Evolutionary conservation across 352 stramenopile species (phyloP).

Genomic region (Globisporangium sylvaticum): DNA sequence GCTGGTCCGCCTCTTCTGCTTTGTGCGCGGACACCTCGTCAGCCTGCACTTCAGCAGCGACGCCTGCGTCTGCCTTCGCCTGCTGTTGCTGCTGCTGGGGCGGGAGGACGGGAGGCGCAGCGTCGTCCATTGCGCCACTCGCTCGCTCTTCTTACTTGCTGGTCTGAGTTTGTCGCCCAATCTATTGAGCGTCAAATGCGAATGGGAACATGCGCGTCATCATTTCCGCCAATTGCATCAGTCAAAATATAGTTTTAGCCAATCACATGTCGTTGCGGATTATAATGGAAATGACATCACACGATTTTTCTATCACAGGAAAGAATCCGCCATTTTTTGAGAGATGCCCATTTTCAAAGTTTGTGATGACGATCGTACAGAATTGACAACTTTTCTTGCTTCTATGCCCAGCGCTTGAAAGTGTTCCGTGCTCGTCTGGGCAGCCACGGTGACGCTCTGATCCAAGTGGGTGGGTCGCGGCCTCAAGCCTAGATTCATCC

Average conservation of each 20-base stretch:
- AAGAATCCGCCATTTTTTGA: too few species aligned
- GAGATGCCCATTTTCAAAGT: too few species aligned
- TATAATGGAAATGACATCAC: background rate
- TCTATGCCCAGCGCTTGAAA: background rate
- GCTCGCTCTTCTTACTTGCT: background rate
- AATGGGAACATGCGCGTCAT: background rate
- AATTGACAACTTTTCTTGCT: too few species aligned
- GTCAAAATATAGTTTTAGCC: background rate
- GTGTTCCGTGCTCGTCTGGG: too few species aligned
- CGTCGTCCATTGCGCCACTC: slow-evolving; percentile 4
- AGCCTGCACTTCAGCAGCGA: background rate
- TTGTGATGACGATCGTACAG: too few species aligned
- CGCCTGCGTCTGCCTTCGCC: background rate
- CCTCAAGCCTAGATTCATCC: background rate
- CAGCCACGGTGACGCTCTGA: too few species aligned
- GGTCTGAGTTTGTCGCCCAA: slow-evolving; percentile 5
- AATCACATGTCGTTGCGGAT: background rate
- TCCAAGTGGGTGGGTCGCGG: background rate
- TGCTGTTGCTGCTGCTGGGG: background rate
- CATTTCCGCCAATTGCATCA: slow-evolving; percentile 1
- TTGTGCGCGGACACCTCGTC: background rate
- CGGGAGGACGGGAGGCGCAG: background rate
- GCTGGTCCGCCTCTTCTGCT: background rate
- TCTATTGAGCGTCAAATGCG: slow-evolving; percentile 6
- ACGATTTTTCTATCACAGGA: too few species aligned